A percentile compares a stretch with the other conserved stretches of the same genome.
phyloP scores from a whole-genome alignment of 1,139 yeast genomes.

The Sporopachydermia cereana region DNA sequence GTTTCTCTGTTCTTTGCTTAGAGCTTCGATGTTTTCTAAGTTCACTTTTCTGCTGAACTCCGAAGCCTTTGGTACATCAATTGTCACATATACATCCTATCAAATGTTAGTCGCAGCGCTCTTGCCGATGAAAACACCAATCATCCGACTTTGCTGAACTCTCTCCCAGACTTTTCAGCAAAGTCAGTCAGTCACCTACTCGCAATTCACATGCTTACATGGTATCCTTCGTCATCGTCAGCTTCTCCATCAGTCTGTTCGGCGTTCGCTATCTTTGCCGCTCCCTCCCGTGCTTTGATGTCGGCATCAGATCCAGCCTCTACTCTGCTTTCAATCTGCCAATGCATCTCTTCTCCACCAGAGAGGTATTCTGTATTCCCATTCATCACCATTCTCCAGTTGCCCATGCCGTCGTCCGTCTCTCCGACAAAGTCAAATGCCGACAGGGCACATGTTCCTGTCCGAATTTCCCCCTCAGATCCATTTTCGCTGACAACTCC shows the following conservation, averaged over 20 bases:
- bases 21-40: neutral
- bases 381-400: conserved; percentile 48
- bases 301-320: conserved; percentile 79
- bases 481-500: conserved; percentile 26
- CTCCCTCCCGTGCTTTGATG: conserved; percentile 42
- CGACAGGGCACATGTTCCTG: conserved; percentile 51
- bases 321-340: conserved; percentile 41
- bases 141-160: too few species aligned
- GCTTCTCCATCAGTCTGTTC: conserved; percentile 4
- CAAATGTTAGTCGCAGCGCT: conserved; percentile 7
- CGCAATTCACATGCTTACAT: neutral
- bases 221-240: conserved; percentile 10
- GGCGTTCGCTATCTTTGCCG: conserved; percentile 7
- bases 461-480: conserved; percentile 35
- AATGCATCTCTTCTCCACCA: conserved; percentile 84
- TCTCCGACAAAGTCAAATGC: conserved; percentile 32
- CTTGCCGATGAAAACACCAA: conserved; percentile 1
- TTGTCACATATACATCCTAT: conserved; percentile 20
- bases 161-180: too few species aligned
- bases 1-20: neutral
- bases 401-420: conserved; percentile 23
- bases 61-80: conserved; percentile 19
- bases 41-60: neutral
- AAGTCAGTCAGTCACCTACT: neutral
- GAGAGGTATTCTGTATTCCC: conserved; percentile 58